phyloP scores from a whole-genome alignment of 768 basidiomycete genomes.

The Leccinum rimulosum region DNA sequence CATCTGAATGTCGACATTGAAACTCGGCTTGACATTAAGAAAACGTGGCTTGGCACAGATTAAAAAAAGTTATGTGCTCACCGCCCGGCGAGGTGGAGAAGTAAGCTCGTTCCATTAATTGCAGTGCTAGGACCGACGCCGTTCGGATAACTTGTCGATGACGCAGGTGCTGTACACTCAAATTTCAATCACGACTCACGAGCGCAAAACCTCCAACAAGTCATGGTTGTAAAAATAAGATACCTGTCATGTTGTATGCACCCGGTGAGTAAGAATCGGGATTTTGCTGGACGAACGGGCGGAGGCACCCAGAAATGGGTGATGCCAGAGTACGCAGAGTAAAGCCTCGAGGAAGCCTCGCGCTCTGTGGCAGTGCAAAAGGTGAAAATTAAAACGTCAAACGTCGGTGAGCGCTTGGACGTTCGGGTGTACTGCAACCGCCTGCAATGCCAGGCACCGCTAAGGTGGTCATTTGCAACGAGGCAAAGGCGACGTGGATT shows the following conservation, averaged over 20 bases:
- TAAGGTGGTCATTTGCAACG: slow-evolving; percentile 12
- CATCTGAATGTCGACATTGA: slow-evolving; percentile 11
- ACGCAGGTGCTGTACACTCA: slow-evolving; percentile 12
- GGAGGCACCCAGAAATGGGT: not conserved
- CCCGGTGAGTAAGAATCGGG: not conserved
- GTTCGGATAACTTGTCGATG: slow-evolving; percentile 7
- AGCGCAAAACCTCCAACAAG: not conserved
- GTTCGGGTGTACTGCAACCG: slow-evolving; percentile 8
- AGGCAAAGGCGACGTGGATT: slow-evolving; percentile 20
- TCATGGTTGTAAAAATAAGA: slow-evolving; percentile 1
- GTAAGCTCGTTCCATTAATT: slow-evolving; percentile 11
- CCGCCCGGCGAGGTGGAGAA: slow-evolving; percentile 15
- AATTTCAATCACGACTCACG: not conserved
- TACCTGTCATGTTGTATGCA: slow-evolving; percentile 2
- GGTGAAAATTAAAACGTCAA: not conserved
- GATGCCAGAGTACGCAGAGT: not conserved
- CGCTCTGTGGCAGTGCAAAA: slow-evolving; percentile 23
- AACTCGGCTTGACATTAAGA: slow-evolving; percentile 20
- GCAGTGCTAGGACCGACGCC: slow-evolving; percentile 4
- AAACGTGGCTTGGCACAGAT: slow-evolving; percentile 26
- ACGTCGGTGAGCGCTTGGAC: slow-evolving; percentile 4
- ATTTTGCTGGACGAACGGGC: not conserved
- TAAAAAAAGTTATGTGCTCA: slow-evolving; percentile 6
- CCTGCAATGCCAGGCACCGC: slow-evolving; percentile 13
- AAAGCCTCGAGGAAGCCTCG: slow-evolving; percentile 30